Base-by-base conservation (phyloP, 495 filamentous ascomycete genomes). In the Xylaria venustula region DNA sequence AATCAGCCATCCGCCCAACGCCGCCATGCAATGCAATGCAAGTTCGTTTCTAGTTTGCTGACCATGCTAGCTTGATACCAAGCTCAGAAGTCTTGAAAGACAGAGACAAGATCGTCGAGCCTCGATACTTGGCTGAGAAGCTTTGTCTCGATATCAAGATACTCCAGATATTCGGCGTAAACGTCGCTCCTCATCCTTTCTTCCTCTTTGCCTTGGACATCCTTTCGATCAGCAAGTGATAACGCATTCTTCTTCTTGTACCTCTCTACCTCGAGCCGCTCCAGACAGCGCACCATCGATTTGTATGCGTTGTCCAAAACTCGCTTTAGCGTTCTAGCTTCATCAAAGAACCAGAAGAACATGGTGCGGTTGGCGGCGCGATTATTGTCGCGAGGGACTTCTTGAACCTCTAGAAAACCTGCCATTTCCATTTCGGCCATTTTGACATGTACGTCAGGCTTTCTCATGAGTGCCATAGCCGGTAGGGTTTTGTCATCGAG, bases 331-430 rank as follows among this genome's bases (percentile, higher is more conserved):
- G 87, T 85, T 32, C 88, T 84, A 19, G 91, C 87, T 0, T 80
- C 73, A 66, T 98, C 94, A 71, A 88, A 96, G 76, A 84, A 96
- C 89, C 91, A 97, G 22, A 98, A 81, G 70, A 89, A 97, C 37
- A 93, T 86, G 1, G 91, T 93, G 34, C 90, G 86, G 50, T 82
- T 86, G 9, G 91, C 86, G 49, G 90, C 83, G 2, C 91, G 87
- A 50, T 86, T 88, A 49, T 80, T 81, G 64, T 97, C 93, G 45
- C 87, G 87, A 3, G 94, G 94, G 0, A 98, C 87, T 77, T 99
- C 94, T 69, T 98, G 95, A 9, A 92, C 79, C 60, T 97, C 89
- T 17, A 96, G 81, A 60, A 93, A 88, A 3, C 94, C 93, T 25
- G 84, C 82, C 64, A 86, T 83, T 61, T 96, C 89, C 81, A 99